Evolutionary conservation across 768 basidiomycete genomes (phyloP).

Genomic region (Lentinula edodes): DNA sequence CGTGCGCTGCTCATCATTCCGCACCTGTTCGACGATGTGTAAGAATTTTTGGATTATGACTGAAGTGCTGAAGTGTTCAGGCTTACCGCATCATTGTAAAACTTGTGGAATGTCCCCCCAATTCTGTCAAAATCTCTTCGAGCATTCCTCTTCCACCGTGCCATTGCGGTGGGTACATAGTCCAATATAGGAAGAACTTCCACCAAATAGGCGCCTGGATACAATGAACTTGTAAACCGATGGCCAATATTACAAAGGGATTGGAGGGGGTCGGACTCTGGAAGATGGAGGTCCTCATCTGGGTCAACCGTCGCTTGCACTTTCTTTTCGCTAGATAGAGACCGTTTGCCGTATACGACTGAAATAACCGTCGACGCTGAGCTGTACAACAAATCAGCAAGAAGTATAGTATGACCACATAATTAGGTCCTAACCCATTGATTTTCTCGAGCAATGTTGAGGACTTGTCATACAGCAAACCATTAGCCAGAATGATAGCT

Average conservation of each 20-base stretch:
- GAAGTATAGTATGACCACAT: too few relatives aligned
- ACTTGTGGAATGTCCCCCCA: background rate
- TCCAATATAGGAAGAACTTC: background rate
- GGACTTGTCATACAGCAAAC: background rate
- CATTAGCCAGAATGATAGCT: background rate
- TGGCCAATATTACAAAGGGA: background rate
- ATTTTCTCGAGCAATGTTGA: background rate
- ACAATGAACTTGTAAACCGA: background rate
- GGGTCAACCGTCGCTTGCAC: background rate
- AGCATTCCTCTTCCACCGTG: slow-evolving; percentile 4
- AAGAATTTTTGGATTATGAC: background rate
- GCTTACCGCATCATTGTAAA: background rate
- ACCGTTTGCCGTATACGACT: background rate
- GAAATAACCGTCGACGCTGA: background rate
- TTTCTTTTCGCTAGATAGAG: background rate
- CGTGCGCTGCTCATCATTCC: background rate
- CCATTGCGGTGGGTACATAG: background rate
- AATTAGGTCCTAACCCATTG: background rate
- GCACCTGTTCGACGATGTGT: background rate
- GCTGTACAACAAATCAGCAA: background rate
- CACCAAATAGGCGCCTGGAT: slow-evolving; percentile 4
- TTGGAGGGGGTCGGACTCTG: background rate
- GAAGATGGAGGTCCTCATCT: background rate
- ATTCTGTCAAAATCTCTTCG: background rate
- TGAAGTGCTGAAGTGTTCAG: background rate